Base-by-base conservation (phyloP, 192 early-diverging fungal genomes). In the Coemansia sp. region DNA sequence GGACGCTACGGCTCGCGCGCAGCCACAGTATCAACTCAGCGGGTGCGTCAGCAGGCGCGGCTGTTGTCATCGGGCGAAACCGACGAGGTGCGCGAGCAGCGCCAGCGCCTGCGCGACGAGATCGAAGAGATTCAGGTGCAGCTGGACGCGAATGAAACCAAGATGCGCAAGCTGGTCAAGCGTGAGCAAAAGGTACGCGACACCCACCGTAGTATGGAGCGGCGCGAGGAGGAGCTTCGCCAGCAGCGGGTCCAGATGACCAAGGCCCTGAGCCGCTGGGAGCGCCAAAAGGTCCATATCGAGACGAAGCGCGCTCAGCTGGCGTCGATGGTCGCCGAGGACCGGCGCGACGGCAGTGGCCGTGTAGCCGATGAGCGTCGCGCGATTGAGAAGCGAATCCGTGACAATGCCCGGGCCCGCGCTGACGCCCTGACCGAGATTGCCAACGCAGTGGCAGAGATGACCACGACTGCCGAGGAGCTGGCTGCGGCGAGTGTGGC, bases 1-100 rank as follows among this genome's bases (percentile, higher is more conserved):
- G 64, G 64, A 0, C 58, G 68, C 16, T 77, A 77, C 35, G 75
- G 75, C 4, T 41, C 60, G n/a, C 53, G 44, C 16, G 47, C 58
- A 25, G 25, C 68, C 0, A 57, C 64, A 0, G 68, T 72, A 16
- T 63, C 42, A n/a, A 57, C 68, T 1, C 25, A 63, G 27, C 57
- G 61, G 4, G 48, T 54, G 11, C 36, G 30, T 1, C 21, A 32
- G 14, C 40, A 54, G 7, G 47, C 61, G 13, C 51, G 47, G 7
- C 38, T 72, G 12, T 43, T 72, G 29, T 54, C 56, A 7, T 42
- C 53, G 2, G 69, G 57, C 39, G 69, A 72, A 23, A 52, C 52
- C 23, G 69, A 64, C 18, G 69, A 72, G 31, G 42, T 65, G 28
- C 49, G 46, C 0, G 63, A 47, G 7, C 37, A 27, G 6, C 69